Evolutionary conservation across 129 eudicot genomes (phyloP).

Genomic region (carrot (Daucus carota)): DNA sequence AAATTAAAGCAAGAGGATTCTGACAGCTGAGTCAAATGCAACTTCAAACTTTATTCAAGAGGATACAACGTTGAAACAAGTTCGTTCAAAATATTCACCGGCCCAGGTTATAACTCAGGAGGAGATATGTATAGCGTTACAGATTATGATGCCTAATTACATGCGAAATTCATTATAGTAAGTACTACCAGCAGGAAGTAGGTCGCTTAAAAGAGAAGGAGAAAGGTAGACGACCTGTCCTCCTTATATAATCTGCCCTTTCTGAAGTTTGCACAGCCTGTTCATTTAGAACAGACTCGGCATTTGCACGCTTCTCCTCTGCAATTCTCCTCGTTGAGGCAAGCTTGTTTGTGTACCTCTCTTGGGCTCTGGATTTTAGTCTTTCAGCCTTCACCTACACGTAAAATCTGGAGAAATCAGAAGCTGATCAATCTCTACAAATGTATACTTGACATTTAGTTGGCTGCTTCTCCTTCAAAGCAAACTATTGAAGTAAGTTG

Average conservation of each 20-base stretch:
- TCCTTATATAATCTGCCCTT: conserved; percentile 76
- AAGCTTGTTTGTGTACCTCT: conserved; percentile 62
- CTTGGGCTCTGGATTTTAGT: conserved; percentile 74
- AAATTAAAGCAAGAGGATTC: too few species aligned
- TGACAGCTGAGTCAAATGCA: too few species aligned
- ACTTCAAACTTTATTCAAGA: too few species aligned
- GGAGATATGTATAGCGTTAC: background rate
- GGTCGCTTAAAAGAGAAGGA: conserved; percentile 78
- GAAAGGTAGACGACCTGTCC: conserved; percentile 85
- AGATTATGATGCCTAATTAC: background rate
- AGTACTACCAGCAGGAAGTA: conserved; percentile 59
- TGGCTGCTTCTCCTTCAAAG: background rate
- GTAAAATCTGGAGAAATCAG: background rate
- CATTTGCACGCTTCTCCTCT: conserved; percentile 82
- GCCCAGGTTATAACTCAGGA: too few species aligned
- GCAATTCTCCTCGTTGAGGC: conserved; percentile 78
- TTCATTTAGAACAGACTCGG: conserved; percentile 71
- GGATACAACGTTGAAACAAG: too few species aligned
- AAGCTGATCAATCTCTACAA: background rate
- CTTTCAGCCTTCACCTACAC: conserved; percentile 82
- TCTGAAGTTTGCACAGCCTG: conserved; percentile 76
- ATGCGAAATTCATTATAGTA: background rate
- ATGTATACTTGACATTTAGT: background rate
- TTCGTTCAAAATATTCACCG: too few species aligned
- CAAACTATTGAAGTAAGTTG: background rate